These are phyloP conservation scores for Galerina marginata DNA, from an alignment of 768 basidiomycete species.

Conservation along the genomic window DNA sequence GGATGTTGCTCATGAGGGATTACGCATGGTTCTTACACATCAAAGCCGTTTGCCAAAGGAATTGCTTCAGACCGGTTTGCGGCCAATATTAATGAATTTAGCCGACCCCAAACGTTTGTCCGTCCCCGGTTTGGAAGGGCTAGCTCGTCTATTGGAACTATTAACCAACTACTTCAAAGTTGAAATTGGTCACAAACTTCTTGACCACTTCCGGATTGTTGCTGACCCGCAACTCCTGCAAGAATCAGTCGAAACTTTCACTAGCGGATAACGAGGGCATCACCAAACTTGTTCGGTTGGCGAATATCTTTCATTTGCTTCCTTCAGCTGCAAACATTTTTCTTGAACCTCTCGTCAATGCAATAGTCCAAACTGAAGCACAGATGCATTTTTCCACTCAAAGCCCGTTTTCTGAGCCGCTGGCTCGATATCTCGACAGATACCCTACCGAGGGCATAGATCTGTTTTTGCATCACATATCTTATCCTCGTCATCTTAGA, in stretches of 20 bases:
- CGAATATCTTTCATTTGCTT: conserved; percentile 96
- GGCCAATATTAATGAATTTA: conserved; percentile 97
- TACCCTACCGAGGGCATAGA: conserved; percentile 87
- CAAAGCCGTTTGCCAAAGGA: conserved; percentile 95
- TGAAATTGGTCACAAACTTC: conserved; percentile 95
- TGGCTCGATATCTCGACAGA: conserved; percentile 90
- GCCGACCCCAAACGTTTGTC: conserved; percentile 95
- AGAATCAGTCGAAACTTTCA: conserved; percentile 78
- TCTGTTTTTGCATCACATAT: conserved; percentile 82
- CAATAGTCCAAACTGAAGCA: conserved; percentile 90
- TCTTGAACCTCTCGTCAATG: conserved; percentile 83
- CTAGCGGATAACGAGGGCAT: conserved; percentile 89
- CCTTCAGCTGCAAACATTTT: conserved; percentile 94
- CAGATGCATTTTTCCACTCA: conserved; percentile 88
- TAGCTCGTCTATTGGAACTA: conserved; percentile 91
- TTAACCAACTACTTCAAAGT: conserved; percentile 99
- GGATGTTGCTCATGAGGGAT: conserved; percentile 92
- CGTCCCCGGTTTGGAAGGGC: conserved; percentile 89
- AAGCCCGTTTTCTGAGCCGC: conserved; percentile 92
- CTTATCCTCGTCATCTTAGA: conserved; percentile 77
- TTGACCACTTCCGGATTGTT: conserved; percentile 94
- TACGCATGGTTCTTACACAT: conserved; percentile 85
- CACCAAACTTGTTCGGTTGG: conserved; percentile 90
- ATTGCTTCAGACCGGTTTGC: conserved; percentile 90
- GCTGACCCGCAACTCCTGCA: conserved; percentile 88